phyloP scores from a whole-genome alignment of 2,329 filamentous ascomycete species.

The Penicillium sp. region DNA sequence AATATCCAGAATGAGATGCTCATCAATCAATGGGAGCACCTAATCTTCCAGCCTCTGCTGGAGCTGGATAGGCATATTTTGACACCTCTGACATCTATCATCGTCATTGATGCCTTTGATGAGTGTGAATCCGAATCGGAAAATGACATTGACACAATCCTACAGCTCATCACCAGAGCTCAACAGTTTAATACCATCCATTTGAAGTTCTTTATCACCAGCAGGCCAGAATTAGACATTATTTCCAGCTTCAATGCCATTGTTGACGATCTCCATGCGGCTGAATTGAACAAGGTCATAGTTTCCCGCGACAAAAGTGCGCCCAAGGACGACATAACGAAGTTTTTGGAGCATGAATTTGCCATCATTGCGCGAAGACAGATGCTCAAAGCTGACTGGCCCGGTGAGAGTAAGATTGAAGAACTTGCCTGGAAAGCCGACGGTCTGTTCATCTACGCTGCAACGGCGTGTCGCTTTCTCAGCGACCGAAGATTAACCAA shows the following conservation, averaged over 20 bases:
- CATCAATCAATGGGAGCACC: not conserved
- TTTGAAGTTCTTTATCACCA: slow-evolving; percentile 24
- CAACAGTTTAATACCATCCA: not conserved
- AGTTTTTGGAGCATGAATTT: not conserved
- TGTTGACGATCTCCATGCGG: not conserved
- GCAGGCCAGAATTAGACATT: not conserved
- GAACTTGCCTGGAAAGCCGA: not conserved
- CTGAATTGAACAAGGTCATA: not conserved
- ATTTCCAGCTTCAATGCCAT: not conserved
- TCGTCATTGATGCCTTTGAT: slow-evolving; percentile 25
- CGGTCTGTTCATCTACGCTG: not conserved
- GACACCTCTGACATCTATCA: not conserved
- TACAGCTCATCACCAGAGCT: not conserved
- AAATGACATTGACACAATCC: not conserved
- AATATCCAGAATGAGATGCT: not conserved
- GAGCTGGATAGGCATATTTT: not conserved
- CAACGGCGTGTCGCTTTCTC: not conserved
- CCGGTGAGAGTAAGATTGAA: not conserved
- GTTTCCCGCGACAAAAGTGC: not conserved
- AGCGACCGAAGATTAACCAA: not conserved
- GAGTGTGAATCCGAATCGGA: slow-evolving; percentile 16
- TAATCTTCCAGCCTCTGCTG: not conserved
- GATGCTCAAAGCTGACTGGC: not conserved
- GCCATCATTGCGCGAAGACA: not conserved
- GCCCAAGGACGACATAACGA: not conserved